Conservation (phyloP, 2,329 filamentous ascomycete species). For the Lachnellula subtilissima region DNA sequence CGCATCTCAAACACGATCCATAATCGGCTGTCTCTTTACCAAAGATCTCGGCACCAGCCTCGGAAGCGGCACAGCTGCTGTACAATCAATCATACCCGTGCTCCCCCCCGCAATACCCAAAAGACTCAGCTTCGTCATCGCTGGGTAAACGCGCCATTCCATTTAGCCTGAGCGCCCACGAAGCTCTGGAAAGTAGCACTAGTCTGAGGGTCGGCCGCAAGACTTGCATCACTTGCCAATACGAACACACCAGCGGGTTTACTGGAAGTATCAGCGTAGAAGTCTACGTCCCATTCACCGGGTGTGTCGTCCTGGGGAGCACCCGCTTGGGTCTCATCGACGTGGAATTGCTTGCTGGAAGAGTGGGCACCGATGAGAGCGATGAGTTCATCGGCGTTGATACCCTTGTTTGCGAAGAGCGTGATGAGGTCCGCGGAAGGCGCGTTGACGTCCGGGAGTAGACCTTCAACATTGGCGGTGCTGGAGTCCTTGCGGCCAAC, state of each 20-base stretch:
- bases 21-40: too few relatives aligned
- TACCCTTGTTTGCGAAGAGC: constrained; percentile 35
- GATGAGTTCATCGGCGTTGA: constrained; percentile 33
- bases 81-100: constrained; percentile 12
- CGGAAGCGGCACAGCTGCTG: constrained; percentile 7
- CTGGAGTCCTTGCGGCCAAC: constrained; percentile 16
- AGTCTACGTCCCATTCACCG: constrained; percentile 35
- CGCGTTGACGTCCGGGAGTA: constrained; percentile 6
- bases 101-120: constrained; percentile 10
- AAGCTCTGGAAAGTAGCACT: constrained; percentile 34
- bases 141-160: constrained; percentile 32
- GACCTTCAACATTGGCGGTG: neutral
- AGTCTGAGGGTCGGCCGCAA: constrained; percentile 80
- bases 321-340: constrained; percentile 24
- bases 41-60: neutral
- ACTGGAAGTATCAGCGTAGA: constrained; percentile 32
- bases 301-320: constrained; percentile 33
- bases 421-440: constrained; percentile 17
- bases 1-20: too few relatives aligned
- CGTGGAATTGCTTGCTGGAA: constrained; percentile 28
- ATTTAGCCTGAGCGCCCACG: constrained; percentile 32
- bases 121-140: constrained; percentile 17
- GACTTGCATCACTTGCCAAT: constrained; percentile 84
- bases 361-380: constrained; percentile 36
- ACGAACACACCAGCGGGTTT: constrained; percentile 50